Evolutionary conservation across 306 rosid species (phyloP), one percentile per base, ranked within the genome.

Genomic region (Cicer arietinum): DNA sequence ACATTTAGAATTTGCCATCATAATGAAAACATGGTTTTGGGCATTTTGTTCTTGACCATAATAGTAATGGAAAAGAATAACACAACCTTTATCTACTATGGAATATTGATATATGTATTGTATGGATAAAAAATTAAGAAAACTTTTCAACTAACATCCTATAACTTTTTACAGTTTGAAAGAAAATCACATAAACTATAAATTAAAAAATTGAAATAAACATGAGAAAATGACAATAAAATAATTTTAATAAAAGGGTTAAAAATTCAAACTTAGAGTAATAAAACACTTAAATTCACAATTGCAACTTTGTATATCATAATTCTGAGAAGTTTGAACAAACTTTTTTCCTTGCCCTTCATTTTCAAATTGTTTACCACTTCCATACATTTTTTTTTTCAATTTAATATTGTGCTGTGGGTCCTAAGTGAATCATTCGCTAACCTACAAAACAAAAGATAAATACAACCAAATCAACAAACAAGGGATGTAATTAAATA

Each of bases 381-480:
- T 71, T 48, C 45, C 22, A 56, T 58, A 76, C 16, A 66, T 66
- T 47, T 16, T 30, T 62, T 22, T 62, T 52, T 22, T 59, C 43
- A 37, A 40, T 17, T 59, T 0, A 80, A 52, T 51, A 50, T 68
- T 75, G 18, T 61, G 70, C 80, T 69, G 41, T 54, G 16, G 16
- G 54, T 57, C 60, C 39, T 6, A 22, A 64, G 7, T 8, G 16
- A 44, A 17, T 11, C 42, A 45, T 56, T 72, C 68, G 73, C n/a
- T 68, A 50, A 50, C 85, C 85, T 77, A 77, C 79, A 67, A 82
- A 71, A 71, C 45, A 66, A 77, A 51, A n/a, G 8, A 68, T 7
- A 14, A 61, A 54, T 5, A 6, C 8, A 64, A 17, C n/a, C 25
- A 52, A 53, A 30, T 64, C 30, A 73, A 45, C 37, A 72, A 41